Conservation (phyloP, 306 rosid species). For the Cicer yamashitae region DNA sequence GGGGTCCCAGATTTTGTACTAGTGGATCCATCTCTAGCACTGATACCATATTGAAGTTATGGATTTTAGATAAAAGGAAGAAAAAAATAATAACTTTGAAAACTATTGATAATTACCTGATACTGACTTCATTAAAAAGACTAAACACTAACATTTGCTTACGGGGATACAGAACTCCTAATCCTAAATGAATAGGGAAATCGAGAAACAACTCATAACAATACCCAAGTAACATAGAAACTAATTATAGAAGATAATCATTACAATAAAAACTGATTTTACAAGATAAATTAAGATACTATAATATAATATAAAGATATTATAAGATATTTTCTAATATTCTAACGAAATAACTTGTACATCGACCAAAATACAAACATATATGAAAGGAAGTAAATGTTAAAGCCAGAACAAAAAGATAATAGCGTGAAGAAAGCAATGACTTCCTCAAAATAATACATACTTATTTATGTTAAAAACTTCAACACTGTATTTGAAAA, state of each 20-base stretch:
- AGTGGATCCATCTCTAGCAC: no score
- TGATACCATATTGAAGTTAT: no score
- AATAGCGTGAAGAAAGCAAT: not conserved
- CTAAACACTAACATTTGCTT: not conserved
- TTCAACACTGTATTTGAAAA: constrained; percentile 23
- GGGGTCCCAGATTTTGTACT: no score
- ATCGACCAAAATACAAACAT: constrained; percentile 7
- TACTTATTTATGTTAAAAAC: constrained; percentile 24
- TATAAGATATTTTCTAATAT: constrained; percentile 1
- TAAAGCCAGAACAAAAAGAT: constrained; percentile 32
- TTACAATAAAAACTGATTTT: not conserved
- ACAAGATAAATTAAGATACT: not conserved
- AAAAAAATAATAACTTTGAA: not conserved
- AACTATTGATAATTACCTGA: not conserved
- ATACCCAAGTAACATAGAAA: not conserved
- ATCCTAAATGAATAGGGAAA: not conserved
- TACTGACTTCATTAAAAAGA: not conserved
- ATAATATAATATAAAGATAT: not conserved
- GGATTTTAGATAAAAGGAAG: no score
- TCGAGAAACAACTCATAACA: not conserved
- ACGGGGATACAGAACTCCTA: not conserved
- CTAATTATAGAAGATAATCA: not conserved
- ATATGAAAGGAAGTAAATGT: constrained; percentile 12
- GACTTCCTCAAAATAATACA: constrained; percentile 9
- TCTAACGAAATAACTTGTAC: not conserved